These are phyloP conservation scores for Aspergillus conjunctus DNA, from an alignment of 495 filamentous ascomycete genomes.

Conservation along the genomic window DNA sequence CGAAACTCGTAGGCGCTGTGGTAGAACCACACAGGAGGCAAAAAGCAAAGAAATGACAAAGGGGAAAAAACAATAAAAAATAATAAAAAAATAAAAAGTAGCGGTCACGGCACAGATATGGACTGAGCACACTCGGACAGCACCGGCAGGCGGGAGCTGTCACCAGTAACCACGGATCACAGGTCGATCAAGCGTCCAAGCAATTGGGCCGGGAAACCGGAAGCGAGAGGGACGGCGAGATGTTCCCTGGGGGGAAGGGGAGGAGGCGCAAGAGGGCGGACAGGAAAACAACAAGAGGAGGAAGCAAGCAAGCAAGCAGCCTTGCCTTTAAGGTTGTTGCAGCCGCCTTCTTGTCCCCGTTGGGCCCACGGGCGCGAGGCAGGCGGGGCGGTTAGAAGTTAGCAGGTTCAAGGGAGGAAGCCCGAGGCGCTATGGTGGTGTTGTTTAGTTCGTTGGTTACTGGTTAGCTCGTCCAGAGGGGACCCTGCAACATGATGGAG, in stretches of 20 bases:
- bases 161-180: conserved; percentile 13
- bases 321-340: conserved; percentile 34
- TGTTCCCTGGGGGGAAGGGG: conserved; percentile 9
- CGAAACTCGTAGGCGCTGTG: conserved; percentile 8
- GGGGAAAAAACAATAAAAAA: neutral
- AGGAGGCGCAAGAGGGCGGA: conserved; percentile 3
- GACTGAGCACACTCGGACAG: conserved; percentile 9
- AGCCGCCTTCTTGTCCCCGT: conserved; percentile 33
- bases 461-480: too few relatives aligned
- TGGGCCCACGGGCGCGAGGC: conserved; percentile 33
- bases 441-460: too few relatives aligned
- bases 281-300: conserved; percentile 4
- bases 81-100: conserved; percentile 18
- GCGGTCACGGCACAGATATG: conserved; percentile 24
- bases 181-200: conserved; percentile 19
- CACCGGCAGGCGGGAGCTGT: conserved; percentile 9
- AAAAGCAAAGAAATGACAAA: too few relatives aligned
- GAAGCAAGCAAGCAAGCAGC: conserved; percentile 12
- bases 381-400: conserved; percentile 25
- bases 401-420: conserved; percentile 5
- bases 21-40: too few relatives aligned
- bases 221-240: conserved; percentile 7
- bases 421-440: neutral
- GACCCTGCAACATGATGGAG: neutral
- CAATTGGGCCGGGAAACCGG: conserved; percentile 17